Base-by-base conservation (phyloP, 768 basidiomycete species). In the Cyclocybe cylindracea region DNA sequence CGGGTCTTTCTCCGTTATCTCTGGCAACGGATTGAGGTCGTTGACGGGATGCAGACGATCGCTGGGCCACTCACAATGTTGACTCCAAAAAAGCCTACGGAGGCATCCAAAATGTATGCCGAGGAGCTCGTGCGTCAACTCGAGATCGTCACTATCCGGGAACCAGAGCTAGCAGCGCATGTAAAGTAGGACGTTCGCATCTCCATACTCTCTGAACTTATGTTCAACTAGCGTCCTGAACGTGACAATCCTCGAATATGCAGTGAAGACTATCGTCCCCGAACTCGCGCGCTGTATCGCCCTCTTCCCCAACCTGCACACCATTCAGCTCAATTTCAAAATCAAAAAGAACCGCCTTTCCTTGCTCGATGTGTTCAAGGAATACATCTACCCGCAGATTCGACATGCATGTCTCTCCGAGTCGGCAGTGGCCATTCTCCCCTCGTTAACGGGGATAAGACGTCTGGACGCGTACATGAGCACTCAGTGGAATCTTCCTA, bases 131-230 rank as follows among this genome's bases (percentile, higher is more conserved):
- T 61, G 10, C 51, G 51, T 14, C 60, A 68, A 39, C 50, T 63
- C 1, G 65, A 68, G 47, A 61, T 60, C 37, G 61, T 64, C 8
- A 66, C 65, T 0, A 44, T 64, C 7, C 59, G 61, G 8, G 54
- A 62, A 33, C 62, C 63, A 8, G 44, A 49, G 5, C 55, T 65
- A 1, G 60, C 61, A 2, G 13, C 45, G 31, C 46, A 61, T 38
- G 66, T 67, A 11, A 44, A 44, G 53, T 54, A 7, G 13, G 48
- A 45, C 10, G 2, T 16, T 9, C n/a, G 9, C 4, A 43, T 5
- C 7, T 10, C 18, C n/a, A 8, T 39, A n/a, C 18, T 2, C n/a
- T 39, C 10, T 10, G 7, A 39, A 10, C 18, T 39, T 24, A 24
- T 24, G 3, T 24, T 24, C 4, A 24, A 24, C 24, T 5, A 24